Evolutionary conservation across 2,329 filamentous ascomycete species (phyloP).

Genomic region (Rhinocladiella similis): DNA sequence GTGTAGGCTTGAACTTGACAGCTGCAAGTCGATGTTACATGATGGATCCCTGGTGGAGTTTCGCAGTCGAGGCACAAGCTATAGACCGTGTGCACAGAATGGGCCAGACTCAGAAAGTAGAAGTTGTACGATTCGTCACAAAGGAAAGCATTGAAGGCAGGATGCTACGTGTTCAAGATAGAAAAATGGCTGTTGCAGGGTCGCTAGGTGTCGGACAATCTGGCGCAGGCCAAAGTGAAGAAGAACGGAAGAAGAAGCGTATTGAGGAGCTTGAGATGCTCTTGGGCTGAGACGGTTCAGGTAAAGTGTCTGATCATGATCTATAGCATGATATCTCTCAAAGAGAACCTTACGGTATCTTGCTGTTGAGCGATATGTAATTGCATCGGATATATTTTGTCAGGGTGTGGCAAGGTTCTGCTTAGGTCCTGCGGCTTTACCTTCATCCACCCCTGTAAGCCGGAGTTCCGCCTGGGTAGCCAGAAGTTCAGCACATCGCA

Average conservation of each 20-base stretch:
- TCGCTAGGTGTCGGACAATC: slow-evolving; percentile 89
- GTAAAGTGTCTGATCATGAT: background rate
- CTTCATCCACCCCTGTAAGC: too few relatives aligned
- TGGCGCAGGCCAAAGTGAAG: slow-evolving; percentile 82
- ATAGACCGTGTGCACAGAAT: slow-evolving; percentile 97
- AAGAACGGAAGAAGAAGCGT: slow-evolving; percentile 84
- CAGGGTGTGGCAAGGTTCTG: too few relatives aligned
- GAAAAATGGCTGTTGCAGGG: slow-evolving; percentile 86
- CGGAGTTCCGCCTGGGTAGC: too few relatives aligned
- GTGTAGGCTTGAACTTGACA: slow-evolving; percentile 90
- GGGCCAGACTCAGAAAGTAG: slow-evolving; percentile 85
- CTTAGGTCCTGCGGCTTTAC: too few relatives aligned
- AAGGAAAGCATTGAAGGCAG: slow-evolving; percentile 90
- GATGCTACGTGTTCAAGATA: slow-evolving; percentile 89
- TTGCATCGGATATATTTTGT: too few relatives aligned
- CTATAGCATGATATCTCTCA: background rate
- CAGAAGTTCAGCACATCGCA: too few relatives aligned
- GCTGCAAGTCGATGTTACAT: slow-evolving; percentile 88
- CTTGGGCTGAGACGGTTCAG: slow-evolving; percentile 55
- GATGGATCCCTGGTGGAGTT: slow-evolving; percentile 99
- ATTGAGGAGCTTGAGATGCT: slow-evolving; percentile 95
- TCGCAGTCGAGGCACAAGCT: slow-evolving; percentile 92
- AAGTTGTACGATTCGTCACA: slow-evolving; percentile 84
- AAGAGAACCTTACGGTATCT: too few relatives aligned
- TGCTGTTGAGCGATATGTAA: too few relatives aligned